Conservation (phyloP, 1,284 basidiomycete species). For the Marasmius fiardii region DNA sequence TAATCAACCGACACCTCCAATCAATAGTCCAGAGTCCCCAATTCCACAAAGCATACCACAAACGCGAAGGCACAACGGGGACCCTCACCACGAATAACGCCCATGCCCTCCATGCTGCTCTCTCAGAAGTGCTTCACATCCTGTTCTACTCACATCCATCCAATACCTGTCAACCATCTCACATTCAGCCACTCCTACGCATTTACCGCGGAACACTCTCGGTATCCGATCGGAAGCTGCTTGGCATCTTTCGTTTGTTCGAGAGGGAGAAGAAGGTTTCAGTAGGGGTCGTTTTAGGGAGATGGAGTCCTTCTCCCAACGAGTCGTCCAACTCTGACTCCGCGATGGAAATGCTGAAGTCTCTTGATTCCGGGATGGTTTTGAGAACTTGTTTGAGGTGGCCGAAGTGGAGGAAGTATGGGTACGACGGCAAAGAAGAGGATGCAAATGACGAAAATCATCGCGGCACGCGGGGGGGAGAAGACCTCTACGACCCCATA, state of each 20-base stretch:
- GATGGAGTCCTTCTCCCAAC: slow-evolving; percentile 64
- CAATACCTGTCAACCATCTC: slow-evolving; percentile 81
- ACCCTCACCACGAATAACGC: no score
- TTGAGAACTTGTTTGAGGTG: slow-evolving; percentile 75
- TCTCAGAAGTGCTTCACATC: slow-evolving; percentile 54
- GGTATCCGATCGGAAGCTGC: slow-evolving; percentile 58
- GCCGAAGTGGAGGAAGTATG: slow-evolving; percentile 55
- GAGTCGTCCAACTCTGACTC: slow-evolving; percentile 39
- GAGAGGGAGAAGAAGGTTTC: slow-evolving; percentile 72
- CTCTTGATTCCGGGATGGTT: slow-evolving; percentile 66
- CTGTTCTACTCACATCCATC: slow-evolving; percentile 75
- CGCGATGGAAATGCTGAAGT: slow-evolving; percentile 63
- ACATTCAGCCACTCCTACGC: slow-evolving; percentile 70
- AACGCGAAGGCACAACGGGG: no score
- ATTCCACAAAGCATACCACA: slow-evolving; percentile 44
- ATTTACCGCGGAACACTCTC: slow-evolving; percentile 76
- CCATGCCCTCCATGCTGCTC: slow-evolving; percentile 33
- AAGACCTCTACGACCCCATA: slow-evolving; percentile 74
- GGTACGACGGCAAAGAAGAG: no score
- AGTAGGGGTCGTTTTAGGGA: slow-evolving; percentile 52
- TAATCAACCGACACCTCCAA: slow-evolving; percentile 64
- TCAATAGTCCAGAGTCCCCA: slow-evolving; percentile 57
- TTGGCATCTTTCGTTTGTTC: slow-evolving; percentile 77
- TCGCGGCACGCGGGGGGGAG: slow-evolving; percentile 25
- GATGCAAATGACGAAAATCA: slow-evolving; percentile 10